A percentile compares a stretch with the other conserved stretches of the same genome.
Conservation (phyloP, 2,329 filamentous ascomycete genomes). For the Fusarium algeriense region DNA sequence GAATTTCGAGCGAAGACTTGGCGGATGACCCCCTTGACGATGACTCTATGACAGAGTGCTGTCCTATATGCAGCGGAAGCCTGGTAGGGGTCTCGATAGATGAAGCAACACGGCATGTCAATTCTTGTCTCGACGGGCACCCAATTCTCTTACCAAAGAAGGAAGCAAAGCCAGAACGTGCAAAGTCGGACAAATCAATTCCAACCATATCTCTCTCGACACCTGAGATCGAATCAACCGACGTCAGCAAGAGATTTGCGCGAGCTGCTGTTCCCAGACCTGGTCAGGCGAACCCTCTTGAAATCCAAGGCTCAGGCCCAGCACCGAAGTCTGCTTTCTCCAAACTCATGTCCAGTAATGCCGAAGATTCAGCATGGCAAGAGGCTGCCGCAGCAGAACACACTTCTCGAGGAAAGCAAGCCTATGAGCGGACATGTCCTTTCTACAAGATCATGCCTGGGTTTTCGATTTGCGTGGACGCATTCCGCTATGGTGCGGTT, state of each 20-base stretch:
- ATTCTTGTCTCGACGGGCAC: conserved; percentile 89
- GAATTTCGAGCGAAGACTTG: conserved; percentile 54
- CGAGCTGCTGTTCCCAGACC: conserved; percentile 79
- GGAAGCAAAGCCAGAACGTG: conserved; percentile 23
- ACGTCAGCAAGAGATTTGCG: conserved; percentile 70
- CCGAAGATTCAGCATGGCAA: conserved; percentile 91
- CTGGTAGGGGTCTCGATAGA: conserved; percentile 71
- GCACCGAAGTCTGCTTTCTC: conserved; percentile 80
- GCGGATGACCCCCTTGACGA: conserved; percentile 51
- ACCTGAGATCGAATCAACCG: conserved; percentile 53
- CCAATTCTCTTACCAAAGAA: conserved; percentile 67
- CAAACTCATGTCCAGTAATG: conserved; percentile 91
- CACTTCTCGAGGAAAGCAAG: conserved; percentile 83
- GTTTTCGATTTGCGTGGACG: conserved; percentile 93
- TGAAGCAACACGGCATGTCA: conserved; percentile 86
- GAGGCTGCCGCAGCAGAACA: conserved; percentile 84
- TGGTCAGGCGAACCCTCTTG: conserved; percentile 84
- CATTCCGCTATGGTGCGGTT: conserved; percentile 94
- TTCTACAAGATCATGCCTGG: conserved; percentile 99
- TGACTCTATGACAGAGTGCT: conserved; percentile 58
- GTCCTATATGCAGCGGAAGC: conserved; percentile 81
- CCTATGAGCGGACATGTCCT: conserved; percentile 90
- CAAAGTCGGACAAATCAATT: conserved; percentile 10
- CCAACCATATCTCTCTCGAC: conserved; percentile 20
- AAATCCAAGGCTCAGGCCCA: conserved; percentile 58